Conservation (phyloP, 768 basidiomycete genomes). For the Phlegmacium glaucopus region DNA sequence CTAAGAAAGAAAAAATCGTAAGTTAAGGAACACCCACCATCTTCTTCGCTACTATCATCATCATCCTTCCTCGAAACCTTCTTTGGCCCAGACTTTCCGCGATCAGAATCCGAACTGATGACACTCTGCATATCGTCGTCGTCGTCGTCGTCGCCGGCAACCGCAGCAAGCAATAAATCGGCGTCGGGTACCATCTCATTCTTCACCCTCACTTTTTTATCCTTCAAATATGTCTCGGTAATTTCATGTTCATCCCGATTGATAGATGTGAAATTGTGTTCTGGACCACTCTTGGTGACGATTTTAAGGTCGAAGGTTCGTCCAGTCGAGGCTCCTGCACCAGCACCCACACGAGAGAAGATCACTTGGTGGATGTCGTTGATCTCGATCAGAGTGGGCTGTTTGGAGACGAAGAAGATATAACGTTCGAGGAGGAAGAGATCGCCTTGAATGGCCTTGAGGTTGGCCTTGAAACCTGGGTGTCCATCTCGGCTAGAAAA, state of each 20-base stretch:
- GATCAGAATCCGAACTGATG: slow-evolving; percentile 59
- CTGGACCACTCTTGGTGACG: slow-evolving; percentile 78
- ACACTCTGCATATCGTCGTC: slow-evolving; percentile 84
- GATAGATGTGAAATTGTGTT: slow-evolving; percentile 89
- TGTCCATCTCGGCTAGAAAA: slow-evolving; percentile 74
- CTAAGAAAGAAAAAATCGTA: slow-evolving; percentile 1
- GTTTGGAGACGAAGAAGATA: slow-evolving; percentile 96
- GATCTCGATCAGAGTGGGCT: slow-evolving; percentile 85
- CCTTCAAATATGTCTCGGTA: slow-evolving; percentile 80
- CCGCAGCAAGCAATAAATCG: slow-evolving; percentile 67
- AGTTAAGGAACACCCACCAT: slow-evolving; percentile 45
- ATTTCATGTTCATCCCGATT: slow-evolving; percentile 93
- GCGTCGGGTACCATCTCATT: slow-evolving; percentile 93
- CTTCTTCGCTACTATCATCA: slow-evolving; percentile 78
- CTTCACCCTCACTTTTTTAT: slow-evolving; percentile 92
- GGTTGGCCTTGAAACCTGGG: slow-evolving; percentile 94
- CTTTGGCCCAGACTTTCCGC: slow-evolving; percentile 36
- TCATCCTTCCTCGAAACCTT: slow-evolving; percentile 38
- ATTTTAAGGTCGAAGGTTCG: slow-evolving; percentile 95
- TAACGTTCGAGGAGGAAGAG: slow-evolving; percentile 98
- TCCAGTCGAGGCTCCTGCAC: slow-evolving; percentile 76
- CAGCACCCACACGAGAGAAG: slow-evolving; percentile 91
- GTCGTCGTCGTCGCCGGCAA: slow-evolving; percentile 58
- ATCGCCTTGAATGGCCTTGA: slow-evolving; percentile 96
- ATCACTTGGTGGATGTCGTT: slow-evolving; percentile 86